Base-by-base conservation (phyloP, 257 asterid species). In the Lantana camara region DNA sequence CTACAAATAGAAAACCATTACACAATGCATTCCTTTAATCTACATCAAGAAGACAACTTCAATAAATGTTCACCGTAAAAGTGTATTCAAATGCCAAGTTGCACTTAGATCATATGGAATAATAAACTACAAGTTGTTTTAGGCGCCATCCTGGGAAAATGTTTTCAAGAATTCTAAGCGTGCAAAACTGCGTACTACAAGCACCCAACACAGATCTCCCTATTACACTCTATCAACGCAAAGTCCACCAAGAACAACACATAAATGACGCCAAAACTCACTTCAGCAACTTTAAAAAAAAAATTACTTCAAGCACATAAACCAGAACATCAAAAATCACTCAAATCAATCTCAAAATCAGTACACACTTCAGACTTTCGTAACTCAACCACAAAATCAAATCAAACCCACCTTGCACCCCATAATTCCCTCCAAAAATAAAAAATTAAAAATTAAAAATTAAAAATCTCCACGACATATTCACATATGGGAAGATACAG, bases 151-250 rank as follows among this genome's bases (percentile, higher is more conserved):
- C 5, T 24, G 52, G n/a, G 9, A 75, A 57, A 55, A 42, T 60
- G 35, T 41, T 66, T 34, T 34, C 16, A 23, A 14, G 65, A 11
- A 30, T 30, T 10, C 37, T 19, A 27, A 38, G 27, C 13, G 16
- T 45, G 55, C 4, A 27, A 6, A 8, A 20, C 37, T 21, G 21
- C 27, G 1, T 16, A 13, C 41, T 47, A 47, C 62, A 53, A 50
- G 29, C 22, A 67, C 22, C 44, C 49, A 65, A 54, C 57, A 37
- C 72, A 79, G 85, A 79, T 78, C 89, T 71, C 77, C 44, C 44
- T 65, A 73, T 53, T 70, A 71, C 73, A 61, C 60, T 61, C 52
- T 23, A 57, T 32, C 1, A 15, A 20, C 51, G 7, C 19, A 20
- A 67, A 29, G 21, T 44, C 64, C 64, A 35, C 27, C 4, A 0